Percentiles rank a stretch among this genome's conserved stretches.
Evolutionary conservation across 495 filamentous ascomycete genomes (phyloP).

Genomic region (Glutinoglossum americanum): DNA sequence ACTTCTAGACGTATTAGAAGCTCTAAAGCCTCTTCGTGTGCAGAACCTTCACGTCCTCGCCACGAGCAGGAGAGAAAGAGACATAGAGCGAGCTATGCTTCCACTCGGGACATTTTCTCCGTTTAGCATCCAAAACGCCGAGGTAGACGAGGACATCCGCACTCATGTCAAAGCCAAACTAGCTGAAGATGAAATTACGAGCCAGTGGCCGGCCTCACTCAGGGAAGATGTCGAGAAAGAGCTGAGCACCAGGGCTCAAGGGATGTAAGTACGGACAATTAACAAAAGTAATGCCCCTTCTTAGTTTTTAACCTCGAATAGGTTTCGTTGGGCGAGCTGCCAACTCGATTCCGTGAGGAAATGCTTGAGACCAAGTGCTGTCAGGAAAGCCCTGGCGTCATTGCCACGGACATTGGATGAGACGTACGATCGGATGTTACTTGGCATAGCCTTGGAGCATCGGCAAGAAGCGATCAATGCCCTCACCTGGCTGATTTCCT

Average conservation of each 20-base stretch:
- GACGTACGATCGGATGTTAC: constrained; percentile 12
- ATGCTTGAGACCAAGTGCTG: neutral
- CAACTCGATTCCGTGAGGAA: constrained; percentile 10
- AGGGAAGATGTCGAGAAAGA: constrained; percentile 6
- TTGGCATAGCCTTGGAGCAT: constrained; percentile 3
- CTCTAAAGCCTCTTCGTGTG: constrained; percentile 1
- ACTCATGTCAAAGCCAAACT: constrained; percentile 8
- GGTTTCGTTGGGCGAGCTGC: constrained; percentile 14
- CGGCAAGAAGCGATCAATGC: constrained; percentile 3
- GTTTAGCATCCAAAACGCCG: neutral
- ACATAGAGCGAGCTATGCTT: constrained; percentile 4
- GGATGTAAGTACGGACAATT: constrained; percentile 8
- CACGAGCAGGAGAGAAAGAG: constrained; percentile 8
- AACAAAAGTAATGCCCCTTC: too few species aligned
- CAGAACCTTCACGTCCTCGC: constrained; percentile 6
- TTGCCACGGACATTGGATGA: constrained; percentile 11
- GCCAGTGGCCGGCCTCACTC: neutral
- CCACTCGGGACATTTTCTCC: neutral
- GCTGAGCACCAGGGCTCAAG: constrained; percentile 8
- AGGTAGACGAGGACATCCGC: constrained; percentile 9
- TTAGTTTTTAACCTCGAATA: neutral
- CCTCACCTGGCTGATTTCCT: constrained; percentile 10
- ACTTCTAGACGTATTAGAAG: neutral
- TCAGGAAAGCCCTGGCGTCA: constrained; percentile 3
- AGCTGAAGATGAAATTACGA: constrained; percentile 3